These are phyloP conservation scores for Allomyces javanicus DNA, from an alignment of 192 early-diverging fungal genomes.

Conservation along the genomic window DNA sequence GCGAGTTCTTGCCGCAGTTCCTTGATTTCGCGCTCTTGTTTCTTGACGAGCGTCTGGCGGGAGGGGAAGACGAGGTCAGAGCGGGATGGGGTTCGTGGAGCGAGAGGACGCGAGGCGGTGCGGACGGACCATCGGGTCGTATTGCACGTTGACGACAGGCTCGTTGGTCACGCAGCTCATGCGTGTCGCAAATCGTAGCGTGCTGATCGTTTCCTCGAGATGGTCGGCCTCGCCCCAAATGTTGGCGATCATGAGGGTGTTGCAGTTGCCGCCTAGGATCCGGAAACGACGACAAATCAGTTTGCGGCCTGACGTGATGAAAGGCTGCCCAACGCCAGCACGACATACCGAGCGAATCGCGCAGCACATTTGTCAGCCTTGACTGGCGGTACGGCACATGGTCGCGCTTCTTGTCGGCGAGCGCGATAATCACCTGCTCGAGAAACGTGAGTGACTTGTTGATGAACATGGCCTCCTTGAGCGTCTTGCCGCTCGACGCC, in stretches of 20 bases:
- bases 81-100: too few relatives aligned
- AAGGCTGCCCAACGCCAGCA: slow-evolving; percentile 6
- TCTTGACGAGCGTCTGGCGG: slow-evolving; percentile 22
- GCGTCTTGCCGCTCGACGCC: slow-evolving; percentile 27
- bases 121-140: slow-evolving; percentile 26
- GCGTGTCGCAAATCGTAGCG: slow-evolving; percentile 37
- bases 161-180: slow-evolving; percentile 43
- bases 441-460: slow-evolving; percentile 40
- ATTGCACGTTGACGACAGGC: slow-evolving; percentile 35
- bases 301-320: not conserved
- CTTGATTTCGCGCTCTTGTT: slow-evolving; percentile 34
- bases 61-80: too few relatives aligned
- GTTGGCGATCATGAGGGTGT: slow-evolving; percentile 38
- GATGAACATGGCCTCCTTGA: slow-evolving; percentile 46
- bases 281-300: not conserved
- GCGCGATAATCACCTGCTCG: slow-evolving; percentile 43
- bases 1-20: slow-evolving; percentile 42
- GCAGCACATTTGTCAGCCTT: slow-evolving; percentile 36
- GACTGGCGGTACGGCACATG: slow-evolving; percentile 46
- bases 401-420: slow-evolving; percentile 36
- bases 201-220: slow-evolving; percentile 45
- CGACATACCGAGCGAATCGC: slow-evolving; percentile 39
- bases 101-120: too few relatives aligned
- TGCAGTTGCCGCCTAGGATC: slow-evolving; percentile 2
- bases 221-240: slow-evolving; percentile 26